These are phyloP conservation scores for Aspergillus udagawae DNA, from an alignment of 2,329 filamentous ascomycete genomes.

Conservation along the genomic window DNA sequence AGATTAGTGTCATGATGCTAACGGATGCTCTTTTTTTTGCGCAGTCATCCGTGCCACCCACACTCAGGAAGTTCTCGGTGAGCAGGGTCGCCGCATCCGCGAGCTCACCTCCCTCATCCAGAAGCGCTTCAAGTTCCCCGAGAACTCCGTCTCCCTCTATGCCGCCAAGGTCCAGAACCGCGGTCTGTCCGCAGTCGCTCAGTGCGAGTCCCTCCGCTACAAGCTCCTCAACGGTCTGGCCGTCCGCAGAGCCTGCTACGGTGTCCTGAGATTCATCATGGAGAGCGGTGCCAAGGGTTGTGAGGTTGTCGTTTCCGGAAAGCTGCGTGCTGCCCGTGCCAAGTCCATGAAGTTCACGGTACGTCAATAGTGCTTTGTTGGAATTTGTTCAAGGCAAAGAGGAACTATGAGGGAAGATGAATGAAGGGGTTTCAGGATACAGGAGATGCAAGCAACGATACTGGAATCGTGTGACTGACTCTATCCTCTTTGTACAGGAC, in stretches of 20 bases:
- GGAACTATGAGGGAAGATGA: neutral
- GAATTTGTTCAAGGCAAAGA: neutral
- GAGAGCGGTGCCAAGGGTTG: conserved; percentile 99
- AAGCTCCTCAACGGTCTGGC: conserved; percentile 99
- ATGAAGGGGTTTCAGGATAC: neutral
- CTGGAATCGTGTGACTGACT: conserved; percentile 7
- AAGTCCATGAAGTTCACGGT: conserved; percentile 99
- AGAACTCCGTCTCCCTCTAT: conserved; percentile 99
- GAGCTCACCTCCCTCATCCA: conserved; percentile 99
- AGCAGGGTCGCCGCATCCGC: conserved; percentile 99
- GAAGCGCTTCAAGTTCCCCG: conserved; percentile 99
- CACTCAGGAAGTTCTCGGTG: conserved; percentile 99
- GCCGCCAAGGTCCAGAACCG: conserved; percentile 99
- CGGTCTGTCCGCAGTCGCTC: conserved; percentile 98
- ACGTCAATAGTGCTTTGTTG: conserved; percentile 31
- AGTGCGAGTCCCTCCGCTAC: conserved; percentile 99
- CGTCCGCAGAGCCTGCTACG: conserved; percentile 98
- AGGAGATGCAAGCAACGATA: neutral
- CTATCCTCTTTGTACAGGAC: conserved; percentile 50
- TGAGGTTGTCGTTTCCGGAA: conserved; percentile 98
- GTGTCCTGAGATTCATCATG: conserved; percentile 99
- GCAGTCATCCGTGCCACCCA: conserved; percentile 96
- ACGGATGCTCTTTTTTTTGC: conserved; percentile 25
- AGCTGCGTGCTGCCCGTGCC: conserved; percentile 97
- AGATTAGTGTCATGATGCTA: conserved; percentile 25